Base-by-base conservation (phyloP, 1,284 basidiomycete genomes). In the Takashimella tepidaria region DNA sequence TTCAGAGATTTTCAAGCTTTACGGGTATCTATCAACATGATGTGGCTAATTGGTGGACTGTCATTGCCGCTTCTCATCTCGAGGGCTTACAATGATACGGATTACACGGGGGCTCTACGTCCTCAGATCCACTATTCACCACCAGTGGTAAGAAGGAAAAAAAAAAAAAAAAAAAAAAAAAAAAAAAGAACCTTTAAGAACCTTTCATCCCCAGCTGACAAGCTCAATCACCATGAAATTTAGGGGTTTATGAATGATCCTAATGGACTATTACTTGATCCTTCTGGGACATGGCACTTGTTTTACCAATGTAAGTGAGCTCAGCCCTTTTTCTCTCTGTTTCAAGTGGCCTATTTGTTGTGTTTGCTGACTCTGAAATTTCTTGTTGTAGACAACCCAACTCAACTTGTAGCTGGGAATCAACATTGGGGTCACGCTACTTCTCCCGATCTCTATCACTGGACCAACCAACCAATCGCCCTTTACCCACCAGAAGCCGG, bases 381-480 rank as follows among this genome's bases (percentile, higher is more conserved):
- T n/a, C 37, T 11, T 40, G 37, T n/a, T 11, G n/a, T 43, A 67
- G 65, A 71, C 54, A 73, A 78, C 59, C 76, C 76, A 6, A 68
- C 69, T 11, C 63, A 62, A 40, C 51, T 71, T 12, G 66, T 73
- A 11, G 73, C 76, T 1, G 77, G 75, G 4, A 77, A 77, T 56
- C 74, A 77, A 57, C 74, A 77, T 58, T 78, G 77, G 77, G 76
- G 76, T 49, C 77, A 78, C 49, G 76, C 77, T 13, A 75, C 76
- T 13, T 74, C 71, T 22, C 63, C 58, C 11, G 76, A 78, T 58
- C 59, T 76, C n/a, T 77, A 75, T 53, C 60, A 64, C 47, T 79
- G 77, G 77, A 63, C 66, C 49, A 77, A 78, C 52, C 66, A 76
- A 50, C 74, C 73, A 23, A 71, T 72, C 47, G 72, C 71, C 3